Conservation (phyloP, 139 green algal species). For the Tetraselmis striata region DNA sequence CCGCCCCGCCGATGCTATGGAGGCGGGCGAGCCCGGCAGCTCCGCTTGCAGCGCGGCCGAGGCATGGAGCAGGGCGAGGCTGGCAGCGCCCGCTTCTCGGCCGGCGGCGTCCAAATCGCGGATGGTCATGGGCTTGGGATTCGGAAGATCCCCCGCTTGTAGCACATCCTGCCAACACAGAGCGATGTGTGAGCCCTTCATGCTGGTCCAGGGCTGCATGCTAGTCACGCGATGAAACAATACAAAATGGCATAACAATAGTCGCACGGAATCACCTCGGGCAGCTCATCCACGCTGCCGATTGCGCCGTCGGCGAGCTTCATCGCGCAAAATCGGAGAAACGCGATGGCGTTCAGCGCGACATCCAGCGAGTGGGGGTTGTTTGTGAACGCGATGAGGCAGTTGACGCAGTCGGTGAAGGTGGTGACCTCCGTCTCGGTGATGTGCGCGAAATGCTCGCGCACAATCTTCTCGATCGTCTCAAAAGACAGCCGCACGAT, state of each 20-base stretch:
- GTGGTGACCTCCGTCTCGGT: conserved; percentile 95
- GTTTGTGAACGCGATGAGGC: conserved; percentile 98
- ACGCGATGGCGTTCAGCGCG: conserved; percentile 92
- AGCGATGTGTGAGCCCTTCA: too few relatives aligned
- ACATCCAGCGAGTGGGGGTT: conserved; percentile 90
- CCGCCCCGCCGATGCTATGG: neutral
- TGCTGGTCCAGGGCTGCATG: too few relatives aligned
- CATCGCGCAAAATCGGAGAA: conserved; percentile 94
- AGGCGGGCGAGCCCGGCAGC: neutral
- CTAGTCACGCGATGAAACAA: too few relatives aligned
- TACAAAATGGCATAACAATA: neutral
- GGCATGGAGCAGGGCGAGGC: neutral
- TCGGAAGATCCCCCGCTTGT: neutral
- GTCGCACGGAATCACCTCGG: conserved; percentile 1
- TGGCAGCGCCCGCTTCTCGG: too few relatives aligned
- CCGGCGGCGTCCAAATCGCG: conserved; percentile 11
- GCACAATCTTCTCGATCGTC: conserved; percentile 96
- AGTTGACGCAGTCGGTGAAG: conserved; percentile 99
- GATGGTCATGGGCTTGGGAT: neutral
- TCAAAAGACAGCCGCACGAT: conserved; percentile 87
- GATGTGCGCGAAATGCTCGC: conserved; percentile 95
- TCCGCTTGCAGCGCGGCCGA: neutral
- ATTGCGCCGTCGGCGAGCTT: conserved; percentile 91
- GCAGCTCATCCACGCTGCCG: conserved; percentile 52
- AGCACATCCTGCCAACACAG: neutral